Evolutionary conservation across 176 grass and related monocot genomes (phyloP), one percentile per base, ranked within the genome.

Genomic region (Triticum timopheevii): DNA sequence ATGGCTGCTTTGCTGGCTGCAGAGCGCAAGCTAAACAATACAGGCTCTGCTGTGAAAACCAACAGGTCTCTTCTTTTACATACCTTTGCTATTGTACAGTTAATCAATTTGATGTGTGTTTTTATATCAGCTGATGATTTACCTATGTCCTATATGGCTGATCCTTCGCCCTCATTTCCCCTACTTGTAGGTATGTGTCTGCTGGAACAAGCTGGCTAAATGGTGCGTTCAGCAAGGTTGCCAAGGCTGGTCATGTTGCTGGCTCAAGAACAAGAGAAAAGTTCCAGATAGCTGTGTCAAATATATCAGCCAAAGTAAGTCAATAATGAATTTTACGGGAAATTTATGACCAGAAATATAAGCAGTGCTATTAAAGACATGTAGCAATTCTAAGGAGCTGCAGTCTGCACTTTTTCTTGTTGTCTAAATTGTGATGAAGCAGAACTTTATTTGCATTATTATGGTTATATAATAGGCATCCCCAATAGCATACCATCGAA

Each of bases 121-220:
- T 50, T 83, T 85, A 70, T 52, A 85, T 84, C n/a, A 52, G 47
- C 8, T 69, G 25, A 28, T 19, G 47, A 28, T 34, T 80, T 76
- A 38, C 16, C 35, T 2, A 33, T 70, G 3, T 77, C 54, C 77
- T 69, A 8, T 68, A 35, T 87, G n/a, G 45, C 75, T 91, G 77
- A 84, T 80, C 24, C 67, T 80, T 56, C 50, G 42, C 38, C 50
- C 23, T 61, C 17, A 36, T 81, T 69, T 54, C n/a, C 20, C 64
- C 58, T 71, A 84, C 79, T 66, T 94, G 59, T 92, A 99, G 97
- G 82, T 97, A 94, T 86, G 92, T 99, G 8, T 93, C 97, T 82
- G 97, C 97, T 80, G 92, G 97, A 85, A 96, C 94, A 74, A 89
- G 86, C 80, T 99, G 97, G 94, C 87, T 99, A 67, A 94, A 97